Evolutionary conservation across 2,329 filamentous ascomycete species (phyloP).

Genomic region (Ustilaginoidea virens): DNA sequence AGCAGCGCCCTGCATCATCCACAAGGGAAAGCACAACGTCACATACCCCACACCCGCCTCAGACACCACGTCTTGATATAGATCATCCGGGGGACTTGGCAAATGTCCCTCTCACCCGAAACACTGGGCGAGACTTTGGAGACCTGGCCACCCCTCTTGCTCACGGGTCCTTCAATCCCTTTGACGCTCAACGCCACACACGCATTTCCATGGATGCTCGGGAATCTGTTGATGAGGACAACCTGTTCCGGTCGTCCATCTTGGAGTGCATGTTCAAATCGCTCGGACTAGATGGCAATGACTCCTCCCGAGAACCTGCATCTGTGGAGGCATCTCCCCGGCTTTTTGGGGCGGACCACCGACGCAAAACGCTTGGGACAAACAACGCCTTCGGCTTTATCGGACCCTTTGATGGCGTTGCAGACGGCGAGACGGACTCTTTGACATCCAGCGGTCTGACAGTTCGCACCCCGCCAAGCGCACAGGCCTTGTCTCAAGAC

Average conservation of each 20-base stretch:
- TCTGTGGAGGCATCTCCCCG: slow-evolving; percentile 78
- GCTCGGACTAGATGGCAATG: slow-evolving; percentile 62
- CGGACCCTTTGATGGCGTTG: slow-evolving; percentile 59
- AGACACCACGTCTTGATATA: slow-evolving; percentile 30
- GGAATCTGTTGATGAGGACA: slow-evolving; percentile 77
- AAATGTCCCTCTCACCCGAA: slow-evolving; percentile 57
- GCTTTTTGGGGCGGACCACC: slow-evolving; percentile 70
- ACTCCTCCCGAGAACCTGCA: slow-evolving; percentile 47
- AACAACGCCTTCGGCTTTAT: slow-evolving; percentile 79
- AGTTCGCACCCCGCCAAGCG: slow-evolving; percentile 44
- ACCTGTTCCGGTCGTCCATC: slow-evolving; percentile 76
- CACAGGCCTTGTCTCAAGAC: slow-evolving; percentile 56
- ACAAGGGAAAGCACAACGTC: slow-evolving; percentile 24
- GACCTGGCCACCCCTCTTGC: slow-evolving; percentile 30
- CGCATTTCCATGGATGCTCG: slow-evolving; percentile 48
- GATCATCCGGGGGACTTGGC: slow-evolving; percentile 61
- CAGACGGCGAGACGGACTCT: slow-evolving; percentile 77
- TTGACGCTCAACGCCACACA: slow-evolving; percentile 33
- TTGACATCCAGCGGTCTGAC: slow-evolving; percentile 56
- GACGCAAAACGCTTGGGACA: slow-evolving; percentile 51
- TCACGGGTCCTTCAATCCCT: slow-evolving; percentile 39
- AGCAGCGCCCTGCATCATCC: slow-evolving; percentile 28
- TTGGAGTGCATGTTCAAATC: slow-evolving; percentile 93
- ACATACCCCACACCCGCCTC: slow-evolving; percentile 27
- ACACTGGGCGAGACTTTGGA: slow-evolving; percentile 23